Evolutionary conservation across 768 basidiomycete genomes (phyloP), one percentile per base, ranked within the genome.

Genomic region (Paxillus involutus): DNA sequence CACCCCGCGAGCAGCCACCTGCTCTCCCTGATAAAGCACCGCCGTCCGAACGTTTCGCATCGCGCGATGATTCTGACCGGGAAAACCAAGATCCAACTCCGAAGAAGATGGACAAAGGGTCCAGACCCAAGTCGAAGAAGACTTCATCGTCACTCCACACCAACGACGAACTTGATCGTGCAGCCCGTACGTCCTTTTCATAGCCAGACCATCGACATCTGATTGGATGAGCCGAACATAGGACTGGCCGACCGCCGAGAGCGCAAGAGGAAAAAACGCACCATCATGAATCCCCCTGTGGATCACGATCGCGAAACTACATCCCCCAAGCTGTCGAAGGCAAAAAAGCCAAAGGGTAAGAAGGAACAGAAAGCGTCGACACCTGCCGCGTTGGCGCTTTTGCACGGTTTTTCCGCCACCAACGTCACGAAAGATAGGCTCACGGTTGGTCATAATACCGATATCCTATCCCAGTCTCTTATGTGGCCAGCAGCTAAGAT

Each of bases 181-280:
- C 58, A 32, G 69, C 69, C 33, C 71, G 77, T 76, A 51, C 44
- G 77, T 65, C 37, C 41, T 21, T 43, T 47, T 30, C 40, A 21
- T 26, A 35, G 35, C 11, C 13, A 16, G 3, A 37, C 29, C 21
- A 10, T 12, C 16, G n/a, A 44, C 43, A 26, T 19, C 9, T 40
- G 21, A 56, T 32, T 33, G 36, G 29, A 21, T 3, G 49, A 19
- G 4, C 32, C 21, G 41, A 13, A 24, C 24, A 11, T 40, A 91
- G 89, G 88, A 51, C 69, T 88, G 12, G 73, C 77, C 11, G 85
- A 86, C 57, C 80, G 89, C 26, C 80, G 85, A 13, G 81, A 88
- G 56, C 77, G 83, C 43, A 85, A 85, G 65, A 79, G 81, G 49
- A 69, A 70, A 21, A 88, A 82, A 62, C 79, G 79, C 19, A 78